Base-by-base conservation (phyloP, 371 early-diverging fungal genomes). In the Catenaria anguillulae region DNA sequence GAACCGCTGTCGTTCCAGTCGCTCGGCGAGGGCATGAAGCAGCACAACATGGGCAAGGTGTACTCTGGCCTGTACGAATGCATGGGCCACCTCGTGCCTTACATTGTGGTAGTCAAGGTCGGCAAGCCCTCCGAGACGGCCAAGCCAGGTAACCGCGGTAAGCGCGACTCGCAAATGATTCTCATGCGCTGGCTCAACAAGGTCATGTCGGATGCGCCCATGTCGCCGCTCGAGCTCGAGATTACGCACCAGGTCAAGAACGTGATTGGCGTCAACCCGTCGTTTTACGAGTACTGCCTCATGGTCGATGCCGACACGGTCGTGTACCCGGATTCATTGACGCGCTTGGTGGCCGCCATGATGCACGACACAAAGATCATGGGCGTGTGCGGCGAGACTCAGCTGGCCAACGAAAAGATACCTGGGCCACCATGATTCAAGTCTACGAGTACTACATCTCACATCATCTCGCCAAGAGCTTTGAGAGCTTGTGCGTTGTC, bases 351-450 rank as follows among this genome's bases (percentile, higher is more conserved):
- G 33, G 85, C 91, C 42, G 76, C 78, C 43, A 89, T 93, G 86
- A 78, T 85, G 60, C 84, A 90, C 70, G 94, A 97, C 71, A 81
- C 83, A 50, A 84, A 87, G 71, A 82, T 94, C 64, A 85, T 91
- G 68, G 97, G 93, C 45, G 75, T 91, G 26, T 95, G 93, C 66
- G 96, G 96, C 58, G 94, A 95, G 75, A 93, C 94, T 0, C 76
- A 78, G 66, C 78, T 93, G 58, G 86, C 87, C 8, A 93, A 93
- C 71, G 88, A 91, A 69, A 85, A 87, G 77, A 79, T 33, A 85
- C 89, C 10, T 89, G 90, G 88, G 90, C 91, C 29, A 95, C 98
- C 0, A 95, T 95, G 92, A 92, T 97, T 73, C 98, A 99, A 70
- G 97, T 98, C n/a, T 95, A 91, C 73, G 93, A 93, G 66, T 93